Percentiles rank a stretch among this genome's conserved stretches.
These are phyloP conservation scores for Podospora sp. DNA, from an alignment of 495 filamentous ascomycete genomes.

Conservation along the genomic window DNA sequence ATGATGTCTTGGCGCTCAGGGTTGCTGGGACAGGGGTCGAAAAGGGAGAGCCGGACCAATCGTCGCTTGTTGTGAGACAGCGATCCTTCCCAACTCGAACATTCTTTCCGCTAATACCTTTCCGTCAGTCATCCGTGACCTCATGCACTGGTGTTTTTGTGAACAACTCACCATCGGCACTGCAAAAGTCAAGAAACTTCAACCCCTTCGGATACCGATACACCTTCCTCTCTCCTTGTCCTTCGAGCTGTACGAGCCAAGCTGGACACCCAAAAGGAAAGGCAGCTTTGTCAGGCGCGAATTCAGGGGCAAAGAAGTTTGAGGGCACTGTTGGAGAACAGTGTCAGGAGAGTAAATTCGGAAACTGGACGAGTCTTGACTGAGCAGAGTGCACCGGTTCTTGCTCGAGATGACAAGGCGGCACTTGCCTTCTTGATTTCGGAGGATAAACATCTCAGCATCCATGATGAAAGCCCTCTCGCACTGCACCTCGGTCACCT, in stretches of 20 bases:
- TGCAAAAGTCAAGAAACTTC: constrained; percentile 26
- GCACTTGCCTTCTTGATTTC: constrained; percentile 12
- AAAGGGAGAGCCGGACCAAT: neutral
- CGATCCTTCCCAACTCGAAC: constrained; percentile 17
- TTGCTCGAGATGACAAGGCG: constrained; percentile 27
- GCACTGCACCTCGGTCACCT: constrained; percentile 26
- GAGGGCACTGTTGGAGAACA: no score
- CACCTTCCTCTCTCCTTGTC: constrained; percentile 16
- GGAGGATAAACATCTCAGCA: constrained; percentile 26
- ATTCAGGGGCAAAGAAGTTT: no score
- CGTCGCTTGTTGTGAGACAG: neutral
- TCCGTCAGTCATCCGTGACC: neutral
- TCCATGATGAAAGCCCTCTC: constrained; percentile 27
- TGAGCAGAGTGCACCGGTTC: constrained; percentile 31
- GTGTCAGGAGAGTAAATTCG: no score
- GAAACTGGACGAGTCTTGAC: constrained; percentile 13
- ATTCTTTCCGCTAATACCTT: constrained; percentile 14
- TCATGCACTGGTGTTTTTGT: neutral
- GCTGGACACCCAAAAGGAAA: constrained; percentile 12
- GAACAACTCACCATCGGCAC: constrained; percentile 12
- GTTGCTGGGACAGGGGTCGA: neutral
- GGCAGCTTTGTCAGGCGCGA: neutral
- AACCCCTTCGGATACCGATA: constrained; percentile 27
- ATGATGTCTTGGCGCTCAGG: neutral
- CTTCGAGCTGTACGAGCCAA: constrained; percentile 27